Conservation (phyloP, 1,139 yeast genomes). For the Kodamaea sp. region DNA sequence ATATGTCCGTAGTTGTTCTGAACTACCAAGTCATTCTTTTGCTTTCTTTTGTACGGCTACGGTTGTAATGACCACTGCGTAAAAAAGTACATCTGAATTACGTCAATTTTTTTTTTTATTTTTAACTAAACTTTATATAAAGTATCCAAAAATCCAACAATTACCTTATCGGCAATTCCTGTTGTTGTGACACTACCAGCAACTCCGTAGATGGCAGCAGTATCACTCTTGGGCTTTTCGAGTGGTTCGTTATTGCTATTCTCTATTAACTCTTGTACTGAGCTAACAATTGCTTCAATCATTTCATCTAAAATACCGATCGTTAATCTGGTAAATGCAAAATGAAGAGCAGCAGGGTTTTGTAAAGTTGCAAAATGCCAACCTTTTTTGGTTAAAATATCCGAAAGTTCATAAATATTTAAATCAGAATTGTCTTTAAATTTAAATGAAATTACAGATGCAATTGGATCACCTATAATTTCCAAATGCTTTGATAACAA, state of each 20-base stretch:
- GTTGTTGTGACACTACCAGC: conserved; percentile 85
- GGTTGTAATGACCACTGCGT: too few relatives aligned
- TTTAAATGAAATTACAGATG: conserved; percentile 76
- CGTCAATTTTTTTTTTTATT: too few relatives aligned
- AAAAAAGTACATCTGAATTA: too few relatives aligned
- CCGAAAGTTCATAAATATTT: conserved; percentile 75
- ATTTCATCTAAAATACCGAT: conserved; percentile 61
- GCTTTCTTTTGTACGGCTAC: too few relatives aligned
- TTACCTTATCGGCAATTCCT: conserved; percentile 78
- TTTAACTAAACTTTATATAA: conserved; percentile 57
- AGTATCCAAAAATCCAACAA: conserved; percentile 77
- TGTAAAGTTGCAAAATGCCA: conserved; percentile 92
- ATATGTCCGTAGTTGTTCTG: too few relatives aligned
- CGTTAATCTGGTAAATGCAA: conserved; percentile 79
- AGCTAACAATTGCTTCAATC: conserved; percentile 48
- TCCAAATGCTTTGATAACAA: conserved; percentile 42
- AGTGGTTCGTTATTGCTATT: conserved; percentile 23
- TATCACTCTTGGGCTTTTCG: conserved; percentile 39
- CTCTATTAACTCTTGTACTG: conserved; percentile 42
- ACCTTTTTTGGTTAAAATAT: conserved; percentile 60
- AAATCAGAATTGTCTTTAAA: conserved; percentile 37
- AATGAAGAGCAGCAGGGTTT: conserved; percentile 84
- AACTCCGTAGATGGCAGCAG: conserved; percentile 90
- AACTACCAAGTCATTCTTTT: too few relatives aligned
- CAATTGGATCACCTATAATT: conserved; percentile 80